phyloP scores from a whole-genome alignment of 163 green algal species.

The Chloromonas sp. region DNA sequence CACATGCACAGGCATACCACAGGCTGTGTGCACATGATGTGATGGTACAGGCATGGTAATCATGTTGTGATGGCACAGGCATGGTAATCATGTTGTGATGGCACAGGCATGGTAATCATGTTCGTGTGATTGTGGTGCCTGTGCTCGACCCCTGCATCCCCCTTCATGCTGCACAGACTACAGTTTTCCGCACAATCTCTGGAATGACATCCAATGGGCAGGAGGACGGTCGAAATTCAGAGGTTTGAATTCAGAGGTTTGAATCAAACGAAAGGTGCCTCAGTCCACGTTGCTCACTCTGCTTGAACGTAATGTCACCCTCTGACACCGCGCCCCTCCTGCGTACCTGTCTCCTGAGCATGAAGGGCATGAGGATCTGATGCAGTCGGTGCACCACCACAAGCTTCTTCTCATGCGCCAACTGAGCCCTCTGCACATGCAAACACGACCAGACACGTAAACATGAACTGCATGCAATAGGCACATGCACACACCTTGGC shows the following conservation, averaged over 20 bases:
- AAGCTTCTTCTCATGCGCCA: constrained; percentile 85
- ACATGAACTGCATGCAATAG: not conserved
- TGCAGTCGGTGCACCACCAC: constrained; percentile 86
- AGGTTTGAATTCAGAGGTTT: too few species aligned
- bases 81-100: not conserved
- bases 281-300: too few species aligned
- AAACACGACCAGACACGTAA: not conserved
- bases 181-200: too few species aligned
- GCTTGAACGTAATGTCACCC: too few species aligned
- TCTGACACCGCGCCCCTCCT: too few species aligned
- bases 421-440: constrained; percentile 46
- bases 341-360: constrained; percentile 79
- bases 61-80: not conserved
- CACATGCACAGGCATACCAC: not conserved
- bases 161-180: too few species aligned
- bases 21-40: not conserved
- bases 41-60: not conserved
- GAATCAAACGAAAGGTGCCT: too few species aligned
- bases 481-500: too few species aligned
- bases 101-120: not conserved
- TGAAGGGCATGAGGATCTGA: constrained; percentile 98
- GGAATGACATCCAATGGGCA: too few species aligned
- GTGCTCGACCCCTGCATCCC: too few species aligned
- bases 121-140: not conserved
- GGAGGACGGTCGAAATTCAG: too few species aligned